Conservation (phyloP, 1,284 basidiomycete species). For the Puccinia triticina region DNA sequence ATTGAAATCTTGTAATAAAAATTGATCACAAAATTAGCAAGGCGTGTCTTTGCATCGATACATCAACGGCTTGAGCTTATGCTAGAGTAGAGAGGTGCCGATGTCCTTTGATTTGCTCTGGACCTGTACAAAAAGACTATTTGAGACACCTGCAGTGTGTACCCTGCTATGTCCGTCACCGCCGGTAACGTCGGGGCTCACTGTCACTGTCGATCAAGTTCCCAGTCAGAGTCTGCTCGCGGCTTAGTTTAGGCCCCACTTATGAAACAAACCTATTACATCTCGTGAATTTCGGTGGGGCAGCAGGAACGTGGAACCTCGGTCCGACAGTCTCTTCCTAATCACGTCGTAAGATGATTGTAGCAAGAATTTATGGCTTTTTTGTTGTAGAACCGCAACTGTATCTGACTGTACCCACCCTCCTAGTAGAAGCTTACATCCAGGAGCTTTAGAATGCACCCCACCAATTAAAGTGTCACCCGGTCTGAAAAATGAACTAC, state of each 20-base stretch:
- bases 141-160: neutral
- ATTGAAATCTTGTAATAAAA: neutral
- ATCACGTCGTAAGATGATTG: neutral
- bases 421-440: neutral
- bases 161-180: neutral
- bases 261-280: neutral
- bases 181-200: neutral
- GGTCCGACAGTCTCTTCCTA: neutral
- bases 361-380: neutral
- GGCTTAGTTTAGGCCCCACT: neutral
- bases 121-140: neutral
- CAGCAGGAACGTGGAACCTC: neutral
- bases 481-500: neutral
- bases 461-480: neutral
- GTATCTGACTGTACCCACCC: slow-evolving; percentile 9
- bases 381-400: slow-evolving; percentile 1
- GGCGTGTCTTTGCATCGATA: no score
- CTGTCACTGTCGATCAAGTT: neutral
- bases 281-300: neutral
- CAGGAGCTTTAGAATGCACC: neutral
- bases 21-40: neutral
- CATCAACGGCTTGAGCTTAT: neutral
- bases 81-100: neutral
- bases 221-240: neutral
- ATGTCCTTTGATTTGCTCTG: neutral